These are phyloP conservation scores for Lactarius sanguifluus DNA, from an alignment of 768 basidiomycete genomes.

Conservation along the genomic window DNA sequence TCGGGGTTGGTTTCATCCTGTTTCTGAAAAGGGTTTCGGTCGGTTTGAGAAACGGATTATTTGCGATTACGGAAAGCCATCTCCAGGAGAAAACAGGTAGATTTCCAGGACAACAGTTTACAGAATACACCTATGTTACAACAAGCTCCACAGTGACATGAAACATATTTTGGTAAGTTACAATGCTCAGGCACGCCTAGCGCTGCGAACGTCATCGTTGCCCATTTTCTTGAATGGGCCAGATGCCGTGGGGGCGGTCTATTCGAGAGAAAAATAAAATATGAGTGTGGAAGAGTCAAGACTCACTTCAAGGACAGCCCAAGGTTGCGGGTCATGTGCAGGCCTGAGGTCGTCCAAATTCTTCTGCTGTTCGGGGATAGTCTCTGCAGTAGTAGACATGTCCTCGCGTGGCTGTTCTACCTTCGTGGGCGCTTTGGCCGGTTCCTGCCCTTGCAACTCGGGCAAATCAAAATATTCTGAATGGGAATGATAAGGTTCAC, in stretches of 20 bases:
- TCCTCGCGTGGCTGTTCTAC: not conserved
- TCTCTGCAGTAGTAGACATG: not conserved
- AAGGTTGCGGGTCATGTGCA: slow-evolving; percentile 9
- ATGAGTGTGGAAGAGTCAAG: too few species aligned
- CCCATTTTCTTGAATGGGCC: slow-evolving; percentile 19
- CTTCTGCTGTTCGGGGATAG: slow-evolving; percentile 2
- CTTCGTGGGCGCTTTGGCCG: not conserved
- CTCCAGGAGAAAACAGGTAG: not conserved
- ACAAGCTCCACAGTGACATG: not conserved
- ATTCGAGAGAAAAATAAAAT: not conserved
- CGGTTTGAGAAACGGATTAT: not conserved
- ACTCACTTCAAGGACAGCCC: slow-evolving; percentile 11
- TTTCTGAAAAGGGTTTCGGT: too few species aligned
- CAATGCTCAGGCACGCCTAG: slow-evolving; percentile 10
- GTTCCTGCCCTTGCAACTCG: slow-evolving; percentile 11
- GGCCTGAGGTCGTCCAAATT: slow-evolving; percentile 12
- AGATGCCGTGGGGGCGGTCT: slow-evolving; percentile 20
- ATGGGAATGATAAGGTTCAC: slow-evolving; percentile 11
- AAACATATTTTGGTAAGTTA: not conserved
- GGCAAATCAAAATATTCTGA: slow-evolving; percentile 25
- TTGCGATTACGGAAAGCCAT: not conserved
- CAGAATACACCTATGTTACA: slow-evolving; percentile 3
- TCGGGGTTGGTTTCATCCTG: not conserved
- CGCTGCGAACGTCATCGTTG: slow-evolving; percentile 1
- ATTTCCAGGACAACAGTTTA: not conserved